These are phyloP conservation scores for Pisolithus albus DNA, from an alignment of 768 basidiomycete species.

Conservation along the genomic window DNA sequence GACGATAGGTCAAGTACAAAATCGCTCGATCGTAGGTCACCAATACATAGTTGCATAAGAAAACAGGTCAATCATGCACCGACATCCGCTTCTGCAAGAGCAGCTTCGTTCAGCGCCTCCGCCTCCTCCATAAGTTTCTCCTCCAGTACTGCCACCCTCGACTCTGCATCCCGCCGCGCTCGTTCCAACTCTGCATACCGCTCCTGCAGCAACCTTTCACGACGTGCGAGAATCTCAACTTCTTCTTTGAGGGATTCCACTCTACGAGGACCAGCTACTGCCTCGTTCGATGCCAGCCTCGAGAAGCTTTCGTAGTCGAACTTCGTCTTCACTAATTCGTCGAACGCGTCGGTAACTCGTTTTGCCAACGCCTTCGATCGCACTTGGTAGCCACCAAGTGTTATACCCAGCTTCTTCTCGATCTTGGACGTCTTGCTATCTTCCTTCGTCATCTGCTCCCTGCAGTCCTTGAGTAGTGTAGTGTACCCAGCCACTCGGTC, in stretches of 20 bases:
- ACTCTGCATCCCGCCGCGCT: slow-evolving; percentile 56
- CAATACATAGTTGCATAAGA: slow-evolving; percentile 10
- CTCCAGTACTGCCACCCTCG: slow-evolving; percentile 59
- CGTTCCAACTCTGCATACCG: slow-evolving; percentile 77
- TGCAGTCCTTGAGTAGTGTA: slow-evolving; percentile 51
- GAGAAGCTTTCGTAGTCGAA: slow-evolving; percentile 77
- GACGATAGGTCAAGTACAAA: not conserved
- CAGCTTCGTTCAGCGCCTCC: slow-evolving; percentile 73
- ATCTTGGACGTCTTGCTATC: slow-evolving; percentile 73
- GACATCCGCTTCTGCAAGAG: slow-evolving; percentile 56
- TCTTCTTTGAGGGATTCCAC: slow-evolving; percentile 79
- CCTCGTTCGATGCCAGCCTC: slow-evolving; percentile 65
- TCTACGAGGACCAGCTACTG: slow-evolving; percentile 68
- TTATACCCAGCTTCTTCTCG: slow-evolving; percentile 86
- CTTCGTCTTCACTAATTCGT: slow-evolving; percentile 58
- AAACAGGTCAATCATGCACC: slow-evolving; percentile 2
- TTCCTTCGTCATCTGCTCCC: slow-evolving; percentile 71
- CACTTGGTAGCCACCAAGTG: slow-evolving; percentile 86
- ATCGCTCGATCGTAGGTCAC: not conserved
- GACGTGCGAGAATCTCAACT: slow-evolving; percentile 68
- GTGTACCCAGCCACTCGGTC: slow-evolving; percentile 60
- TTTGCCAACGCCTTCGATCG: slow-evolving; percentile 61
- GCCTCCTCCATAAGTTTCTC: slow-evolving; percentile 84
- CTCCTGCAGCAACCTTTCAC: slow-evolving; percentile 75
- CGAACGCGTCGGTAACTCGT: slow-evolving; percentile 60